Percentiles rank a stretch among this genome's conserved stretches.
These are phyloP conservation scores for Xylariaceae sp. DNA, from an alignment of 2,329 filamentous ascomycete genomes.

Conservation along the genomic window DNA sequence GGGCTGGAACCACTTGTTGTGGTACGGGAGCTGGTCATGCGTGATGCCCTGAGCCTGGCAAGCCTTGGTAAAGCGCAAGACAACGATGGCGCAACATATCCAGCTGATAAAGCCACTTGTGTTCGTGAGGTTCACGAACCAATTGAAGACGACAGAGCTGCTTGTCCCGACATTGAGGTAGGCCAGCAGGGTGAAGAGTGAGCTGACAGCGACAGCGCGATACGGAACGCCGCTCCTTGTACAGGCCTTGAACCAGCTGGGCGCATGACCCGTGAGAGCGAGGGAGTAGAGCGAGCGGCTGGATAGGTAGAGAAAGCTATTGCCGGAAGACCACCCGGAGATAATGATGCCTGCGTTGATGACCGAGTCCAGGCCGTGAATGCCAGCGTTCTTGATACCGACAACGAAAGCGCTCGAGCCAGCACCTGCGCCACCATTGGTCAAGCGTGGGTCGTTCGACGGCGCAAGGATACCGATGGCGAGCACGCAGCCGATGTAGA, in stretches of 20 bases:
- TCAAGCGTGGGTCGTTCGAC: slow-evolving; percentile 47
- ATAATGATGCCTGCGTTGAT: slow-evolving; percentile 41
- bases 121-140: slow-evolving; percentile 34
- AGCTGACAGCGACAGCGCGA: slow-evolving; percentile 24
- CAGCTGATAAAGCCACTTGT: too few species aligned
- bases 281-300: slow-evolving; percentile 18
- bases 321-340: slow-evolving; percentile 16
- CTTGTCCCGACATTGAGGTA: slow-evolving; percentile 31
- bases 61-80: too few species aligned
- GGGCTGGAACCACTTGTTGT: too few species aligned
- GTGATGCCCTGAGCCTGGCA: too few species aligned
- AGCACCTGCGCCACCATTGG: slow-evolving; percentile 36
- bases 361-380: slow-evolving; percentile 45
- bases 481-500: slow-evolving; percentile 55
- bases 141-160: slow-evolving; percentile 31
- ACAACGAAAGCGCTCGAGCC: slow-evolving; percentile 48
- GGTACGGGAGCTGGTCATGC: too few species aligned
- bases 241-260: slow-evolving; percentile 31
- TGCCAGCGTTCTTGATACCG: slow-evolving; percentile 47
- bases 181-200: slow-evolving; percentile 27
- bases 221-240: slow-evolving; percentile 38
- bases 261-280: slow-evolving; percentile 27
- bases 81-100: too few species aligned
- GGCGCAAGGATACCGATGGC: slow-evolving; percentile 51
- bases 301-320: slow-evolving; percentile 15